Evolutionary conservation across 129 eudicot species (phyloP).

Genomic region (Helichrysum umbraculigerum): DNA sequence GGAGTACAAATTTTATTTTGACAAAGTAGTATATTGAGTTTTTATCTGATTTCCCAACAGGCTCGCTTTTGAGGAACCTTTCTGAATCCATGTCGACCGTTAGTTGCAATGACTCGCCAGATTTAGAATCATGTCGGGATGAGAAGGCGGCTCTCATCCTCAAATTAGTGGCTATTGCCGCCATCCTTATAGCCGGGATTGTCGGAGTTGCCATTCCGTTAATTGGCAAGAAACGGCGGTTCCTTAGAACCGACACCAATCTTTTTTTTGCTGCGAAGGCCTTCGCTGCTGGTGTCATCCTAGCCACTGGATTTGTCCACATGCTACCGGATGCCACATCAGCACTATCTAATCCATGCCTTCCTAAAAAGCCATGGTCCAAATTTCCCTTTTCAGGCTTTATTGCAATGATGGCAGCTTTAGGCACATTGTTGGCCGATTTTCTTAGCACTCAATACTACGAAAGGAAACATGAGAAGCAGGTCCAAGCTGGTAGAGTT

Average conservation of each 20-base stretch:
- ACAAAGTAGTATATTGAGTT: slow-evolving; percentile 19
- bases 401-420: slow-evolving; percentile 81
- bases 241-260: slow-evolving; percentile 69
- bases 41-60: slow-evolving; percentile 37
- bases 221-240: slow-evolving; percentile 66
- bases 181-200: slow-evolving; percentile 68
- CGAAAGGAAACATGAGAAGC: slow-evolving; percentile 75
- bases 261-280: slow-evolving; percentile 80
- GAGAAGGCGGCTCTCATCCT: slow-evolving; percentile 59
- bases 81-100: slow-evolving; percentile 57
- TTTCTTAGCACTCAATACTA: slow-evolving; percentile 85
- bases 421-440: slow-evolving; percentile 73
- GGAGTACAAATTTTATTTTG: background rate
- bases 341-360: slow-evolving; percentile 59
- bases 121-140: slow-evolving; percentile 53
- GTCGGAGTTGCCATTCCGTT: slow-evolving; percentile 73
- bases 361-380: slow-evolving; percentile 78
- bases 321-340: slow-evolving; percentile 83
- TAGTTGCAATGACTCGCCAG: slow-evolving; percentile 46
- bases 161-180: slow-evolving; percentile 56
- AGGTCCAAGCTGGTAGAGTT: slow-evolving; percentile 35
- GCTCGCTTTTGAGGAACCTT: slow-evolving; percentile 45
- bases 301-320: slow-evolving; percentile 94
- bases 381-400: slow-evolving; percentile 88
- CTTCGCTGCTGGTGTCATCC: slow-evolving; percentile 93